Evolutionary conservation across 768 basidiomycete genomes (phyloP), one percentile per base, ranked within the genome.

Genomic region (Tulasnella sp.): DNA sequence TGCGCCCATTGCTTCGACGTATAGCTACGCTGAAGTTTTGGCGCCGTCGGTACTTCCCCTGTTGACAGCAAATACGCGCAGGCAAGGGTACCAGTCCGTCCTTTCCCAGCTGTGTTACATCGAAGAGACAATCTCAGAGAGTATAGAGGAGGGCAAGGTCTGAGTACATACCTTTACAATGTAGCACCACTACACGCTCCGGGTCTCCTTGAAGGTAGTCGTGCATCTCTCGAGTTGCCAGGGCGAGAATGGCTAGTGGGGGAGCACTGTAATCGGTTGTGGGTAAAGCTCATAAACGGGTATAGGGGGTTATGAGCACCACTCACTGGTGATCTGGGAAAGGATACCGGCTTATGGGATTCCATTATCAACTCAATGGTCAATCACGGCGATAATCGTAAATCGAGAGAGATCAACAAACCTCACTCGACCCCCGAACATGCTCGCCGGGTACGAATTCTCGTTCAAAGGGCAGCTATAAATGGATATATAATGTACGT

Each of bases 281-380:
- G 19, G 39, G 4, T 17, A 19, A 11, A 19, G 3, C 19, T 55
- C 14, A 43, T 35, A 6, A 51, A 11, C 35, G 7, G 29, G 5
- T 19, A 1, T 17, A 19, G 3, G 27, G 35, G 48, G 19, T 21
- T 59, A 32, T 19, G 14, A 52, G 23, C 11, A 49, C 12, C 43
- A 75, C 84, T 68, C 62, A 86, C 81, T 91, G 86, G 66, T 93
- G 90, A 65, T 93, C 90, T 19, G 90, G 90, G 65, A 88, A 91
- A 0, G 90, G 90, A 65, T 84, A 91, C 50, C 89, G 72, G 63
- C 84, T 57, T 37, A 8, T 9, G 39, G 23, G 34, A 25, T 14
- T 7, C 9, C 2, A 27, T 27, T 15, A 35, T 51, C 29, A 51
- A 36, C 32, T 15, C 27, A 4, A 48, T 29, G 27, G 9, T 25